These are phyloP conservation scores for Candida coquimbonensis DNA, from an alignment of 805 yeast species.

Conservation along the genomic window DNA sequence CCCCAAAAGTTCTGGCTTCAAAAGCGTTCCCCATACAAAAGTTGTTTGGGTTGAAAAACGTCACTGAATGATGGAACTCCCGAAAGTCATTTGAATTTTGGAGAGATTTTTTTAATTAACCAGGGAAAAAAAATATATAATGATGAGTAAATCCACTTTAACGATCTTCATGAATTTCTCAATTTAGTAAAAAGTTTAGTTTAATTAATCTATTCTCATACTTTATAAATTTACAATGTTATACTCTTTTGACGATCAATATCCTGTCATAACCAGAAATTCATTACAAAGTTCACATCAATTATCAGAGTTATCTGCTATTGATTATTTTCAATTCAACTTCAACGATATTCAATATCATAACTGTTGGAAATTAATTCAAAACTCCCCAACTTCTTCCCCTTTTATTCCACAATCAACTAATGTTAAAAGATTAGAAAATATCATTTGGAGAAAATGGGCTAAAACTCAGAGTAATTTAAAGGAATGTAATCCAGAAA, in stretches of 20 bases:
- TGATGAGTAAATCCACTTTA: not conserved
- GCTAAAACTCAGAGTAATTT: slow-evolving; percentile 64
- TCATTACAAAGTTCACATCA: slow-evolving; percentile 6
- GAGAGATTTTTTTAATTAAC: not conserved
- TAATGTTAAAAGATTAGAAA: slow-evolving; percentile 50
- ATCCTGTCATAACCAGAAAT: slow-evolving; percentile 15
- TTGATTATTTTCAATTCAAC: slow-evolving; percentile 35
- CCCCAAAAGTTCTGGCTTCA: too few species aligned
- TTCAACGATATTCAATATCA: slow-evolving; percentile 30
- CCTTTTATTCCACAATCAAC: slow-evolving; percentile 28
- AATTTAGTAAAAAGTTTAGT: not conserved
- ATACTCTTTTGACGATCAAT: slow-evolving; percentile 22
- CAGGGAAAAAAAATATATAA: not conserved
- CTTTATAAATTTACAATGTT: slow-evolving; percentile 1
- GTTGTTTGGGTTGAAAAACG: not conserved
- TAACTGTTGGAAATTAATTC: slow-evolving; percentile 36
- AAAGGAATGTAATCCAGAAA: slow-evolving; percentile 64
- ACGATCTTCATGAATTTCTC: not conserved
- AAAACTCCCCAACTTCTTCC: slow-evolving; percentile 22
- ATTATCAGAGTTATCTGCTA: slow-evolving; percentile 16
- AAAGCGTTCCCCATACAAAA: not conserved
- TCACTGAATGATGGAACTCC: not conserved
- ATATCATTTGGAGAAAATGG: slow-evolving; percentile 95
- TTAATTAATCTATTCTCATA: not conserved
- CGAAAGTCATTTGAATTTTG: not conserved